Evolutionary conservation across 2,329 filamentous ascomycete genomes (phyloP).

Genomic region (Exutisphaerella laricina): DNA sequence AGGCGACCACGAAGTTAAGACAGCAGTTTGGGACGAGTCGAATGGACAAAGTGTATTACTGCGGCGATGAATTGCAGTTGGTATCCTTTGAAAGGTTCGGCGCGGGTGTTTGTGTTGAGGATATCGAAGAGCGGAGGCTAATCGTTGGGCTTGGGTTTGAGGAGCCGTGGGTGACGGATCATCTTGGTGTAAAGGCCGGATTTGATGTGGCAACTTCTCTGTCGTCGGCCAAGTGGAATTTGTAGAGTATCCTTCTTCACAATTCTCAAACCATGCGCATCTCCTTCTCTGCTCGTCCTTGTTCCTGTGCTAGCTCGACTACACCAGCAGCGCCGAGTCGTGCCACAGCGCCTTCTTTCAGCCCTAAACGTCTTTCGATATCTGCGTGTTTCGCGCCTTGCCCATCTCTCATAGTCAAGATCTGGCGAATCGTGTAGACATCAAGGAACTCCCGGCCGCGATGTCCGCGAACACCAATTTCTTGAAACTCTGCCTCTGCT

Average conservation of each 20-base stretch:
- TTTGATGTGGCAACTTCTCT: slow-evolving; percentile 10
- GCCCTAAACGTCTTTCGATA: slow-evolving; percentile 32
- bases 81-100: slow-evolving; percentile 46
- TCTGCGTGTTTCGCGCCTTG: slow-evolving; percentile 24
- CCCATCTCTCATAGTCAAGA: slow-evolving; percentile 31
- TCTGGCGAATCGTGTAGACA: slow-evolving; percentile 37
- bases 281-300: slow-evolving; percentile 28
- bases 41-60: slow-evolving; percentile 52
- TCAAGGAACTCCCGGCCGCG: slow-evolving; percentile 43
- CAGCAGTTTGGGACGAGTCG: slow-evolving; percentile 46
- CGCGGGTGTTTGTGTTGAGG: slow-evolving; percentile 40
- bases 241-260: neutral
- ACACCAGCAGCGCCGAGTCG: slow-evolving; percentile 30
- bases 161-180: slow-evolving; percentile 47
- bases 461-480: slow-evolving; percentile 38
- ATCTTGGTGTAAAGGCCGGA: slow-evolving; percentile 41
- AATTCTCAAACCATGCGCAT: slow-evolving; percentile 28
- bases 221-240: too few species aligned
- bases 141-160: slow-evolving; percentile 35
- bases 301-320: slow-evolving; percentile 28
- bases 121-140: slow-evolving; percentile 31
- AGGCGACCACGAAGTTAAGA: slow-evolving; percentile 39
- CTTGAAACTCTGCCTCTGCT: slow-evolving; percentile 50
- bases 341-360: slow-evolving; percentile 33
- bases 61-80: slow-evolving; percentile 35